Percentiles rank a stretch among this genome's conserved stretches.
Conservation (phyloP, 805 yeast species). For the Metschnikowia corniflorae region DNA sequence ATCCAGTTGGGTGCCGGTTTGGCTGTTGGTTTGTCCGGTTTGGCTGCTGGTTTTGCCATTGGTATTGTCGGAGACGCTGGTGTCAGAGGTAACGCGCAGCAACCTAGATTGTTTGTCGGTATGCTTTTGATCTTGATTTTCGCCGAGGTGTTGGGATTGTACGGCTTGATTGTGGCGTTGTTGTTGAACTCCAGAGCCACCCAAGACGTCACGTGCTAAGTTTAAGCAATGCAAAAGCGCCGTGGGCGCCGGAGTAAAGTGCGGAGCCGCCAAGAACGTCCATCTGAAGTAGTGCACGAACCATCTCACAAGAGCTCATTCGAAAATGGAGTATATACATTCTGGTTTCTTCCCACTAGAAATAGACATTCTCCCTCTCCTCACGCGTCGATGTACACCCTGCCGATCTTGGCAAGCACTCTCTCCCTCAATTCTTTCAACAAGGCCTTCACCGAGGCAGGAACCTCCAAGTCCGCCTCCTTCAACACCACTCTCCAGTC, state of each 20-base stretch:
- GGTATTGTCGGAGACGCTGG: slow-evolving; percentile 99
- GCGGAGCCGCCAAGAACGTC: too few relatives aligned
- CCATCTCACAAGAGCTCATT: too few relatives aligned
- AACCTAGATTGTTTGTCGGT: slow-evolving; percentile 97
- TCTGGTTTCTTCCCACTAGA: slow-evolving; percentile 11
- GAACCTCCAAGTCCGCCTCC: slow-evolving; percentile 18
- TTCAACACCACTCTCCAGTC: slow-evolving; percentile 37
- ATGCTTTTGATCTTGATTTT: slow-evolving; percentile 97
- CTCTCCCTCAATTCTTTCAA: slow-evolving; percentile 28
- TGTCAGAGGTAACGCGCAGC: slow-evolving; percentile 97
- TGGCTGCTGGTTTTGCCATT: slow-evolving; percentile 98
- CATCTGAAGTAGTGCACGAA: too few relatives aligned
- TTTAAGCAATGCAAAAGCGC: too few relatives aligned
- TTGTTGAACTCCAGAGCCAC: slow-evolving; percentile 96
- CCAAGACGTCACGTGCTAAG: slow-evolving; percentile 81
- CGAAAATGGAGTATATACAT: slow-evolving; percentile 6
- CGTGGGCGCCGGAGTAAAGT: too few relatives aligned
- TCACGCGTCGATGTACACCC: slow-evolving; percentile 27
- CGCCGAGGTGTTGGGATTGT: slow-evolving; percentile 97
- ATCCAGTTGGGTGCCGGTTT: slow-evolving; percentile 98
- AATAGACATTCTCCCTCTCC: too few relatives aligned
- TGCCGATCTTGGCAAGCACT: slow-evolving; percentile 32
- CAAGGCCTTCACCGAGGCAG: slow-evolving; percentile 25
- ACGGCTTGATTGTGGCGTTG: slow-evolving; percentile 97
- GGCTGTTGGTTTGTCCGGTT: slow-evolving; percentile 94